phyloP scores from a whole-genome alignment of 495 filamentous ascomycete species.

The Penicillium pulvis region DNA sequence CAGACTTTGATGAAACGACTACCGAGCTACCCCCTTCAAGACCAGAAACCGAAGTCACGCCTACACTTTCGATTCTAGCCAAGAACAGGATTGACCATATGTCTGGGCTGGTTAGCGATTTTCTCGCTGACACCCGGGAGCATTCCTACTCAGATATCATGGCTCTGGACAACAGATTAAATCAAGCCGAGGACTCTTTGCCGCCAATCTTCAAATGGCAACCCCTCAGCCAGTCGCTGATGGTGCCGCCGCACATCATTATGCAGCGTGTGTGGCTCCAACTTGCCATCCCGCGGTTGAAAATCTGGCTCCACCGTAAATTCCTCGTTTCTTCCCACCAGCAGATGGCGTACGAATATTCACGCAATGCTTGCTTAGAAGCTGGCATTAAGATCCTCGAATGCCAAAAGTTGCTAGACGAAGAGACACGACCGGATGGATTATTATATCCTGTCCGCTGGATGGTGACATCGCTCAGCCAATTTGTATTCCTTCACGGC shows the following conservation, averaged over 20 bases:
- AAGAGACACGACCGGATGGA: neutral
- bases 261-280: neutral
- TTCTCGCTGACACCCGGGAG: neutral
- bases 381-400: neutral
- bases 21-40: neutral
- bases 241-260: neutral
- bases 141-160: neutral
- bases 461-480: neutral
- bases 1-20: neutral
- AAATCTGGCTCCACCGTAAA: conserved; percentile 1
- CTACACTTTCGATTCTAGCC: neutral
- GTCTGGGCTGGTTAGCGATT: neutral
- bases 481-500: neutral
- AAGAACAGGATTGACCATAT: neutral
- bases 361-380: neutral
- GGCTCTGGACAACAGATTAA: neutral
- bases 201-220: neutral
- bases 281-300: neutral
- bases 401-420: conserved; percentile 1
- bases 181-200: neutral
- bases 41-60: neutral
- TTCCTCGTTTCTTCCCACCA: neutral
- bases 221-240: neutral
- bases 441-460: neutral
- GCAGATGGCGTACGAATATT: neutral